These are phyloP conservation scores for Clitocybe nebularis DNA, from an alignment of 1,284 basidiomycete genomes.

Conservation along the genomic window DNA sequence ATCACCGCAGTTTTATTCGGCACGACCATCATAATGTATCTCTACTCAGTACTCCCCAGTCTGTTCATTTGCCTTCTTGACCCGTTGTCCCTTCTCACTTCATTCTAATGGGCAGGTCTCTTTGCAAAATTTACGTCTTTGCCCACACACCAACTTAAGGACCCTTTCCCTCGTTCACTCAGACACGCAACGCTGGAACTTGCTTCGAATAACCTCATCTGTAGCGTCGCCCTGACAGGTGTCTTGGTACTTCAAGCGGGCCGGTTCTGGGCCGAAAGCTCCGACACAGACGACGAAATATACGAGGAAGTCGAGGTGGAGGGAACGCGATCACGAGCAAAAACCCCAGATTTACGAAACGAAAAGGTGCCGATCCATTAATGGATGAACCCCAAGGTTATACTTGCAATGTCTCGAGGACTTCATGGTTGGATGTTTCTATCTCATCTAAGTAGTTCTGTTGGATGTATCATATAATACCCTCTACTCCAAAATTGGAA, in stretches of 20 bases:
- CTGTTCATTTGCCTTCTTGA: slow-evolving; percentile 26
- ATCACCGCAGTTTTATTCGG: slow-evolving; percentile 61
- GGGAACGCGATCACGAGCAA: slow-evolving; percentile 27
- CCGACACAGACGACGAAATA: slow-evolving; percentile 46
- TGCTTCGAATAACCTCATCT: slow-evolving; percentile 76
- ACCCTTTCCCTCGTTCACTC: slow-evolving; percentile 53
- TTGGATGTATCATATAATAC: slow-evolving; percentile 24
- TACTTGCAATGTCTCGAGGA: slow-evolving; percentile 7
- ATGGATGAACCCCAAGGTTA: slow-evolving; percentile 4
- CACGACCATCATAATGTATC: slow-evolving; percentile 63
- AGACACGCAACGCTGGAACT: slow-evolving; percentile 65
- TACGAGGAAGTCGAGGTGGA: slow-evolving; percentile 32
- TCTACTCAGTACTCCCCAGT: slow-evolving; percentile 74
- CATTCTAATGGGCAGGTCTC: slow-evolving; percentile 47
- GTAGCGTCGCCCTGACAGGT: slow-evolving; percentile 78
- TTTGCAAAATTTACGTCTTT: slow-evolving; percentile 52
- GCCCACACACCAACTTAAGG: slow-evolving; percentile 41
- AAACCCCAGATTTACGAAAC: slow-evolving; percentile 29
- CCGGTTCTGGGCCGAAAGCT: slow-evolving; percentile 74
- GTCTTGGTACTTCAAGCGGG: slow-evolving; percentile 75
- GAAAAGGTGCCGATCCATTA: slow-evolving; percentile 11
- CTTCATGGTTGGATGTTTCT: slow-evolving; percentile 10
- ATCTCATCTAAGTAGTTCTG: slow-evolving; percentile 16
- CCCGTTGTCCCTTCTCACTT: slow-evolving; percentile 9
- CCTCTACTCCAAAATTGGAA: slow-evolving; percentile 13